Evolutionary conservation across 805 yeast species (phyloP).

Genomic region (Maudiozyma bulderi): DNA sequence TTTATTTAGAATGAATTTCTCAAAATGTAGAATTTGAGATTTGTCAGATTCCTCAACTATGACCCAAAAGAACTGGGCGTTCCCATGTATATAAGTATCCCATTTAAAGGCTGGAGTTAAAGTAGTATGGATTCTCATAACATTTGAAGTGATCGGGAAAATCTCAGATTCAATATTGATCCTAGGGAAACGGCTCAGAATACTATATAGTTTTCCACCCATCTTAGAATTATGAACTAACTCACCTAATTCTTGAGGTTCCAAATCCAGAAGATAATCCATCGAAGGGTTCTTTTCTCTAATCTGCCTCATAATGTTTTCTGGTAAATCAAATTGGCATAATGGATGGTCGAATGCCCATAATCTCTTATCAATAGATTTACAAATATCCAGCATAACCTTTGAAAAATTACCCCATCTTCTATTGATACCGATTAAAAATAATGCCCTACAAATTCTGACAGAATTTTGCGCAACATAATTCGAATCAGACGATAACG

Average conservation of each 20-base stretch:
- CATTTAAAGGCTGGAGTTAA: conserved; percentile 74
- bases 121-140: conserved; percentile 66
- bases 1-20: conserved; percentile 61
- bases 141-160: conserved; percentile 79
- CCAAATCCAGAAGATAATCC: conserved; percentile 65
- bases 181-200: conserved; percentile 66
- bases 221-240: conserved; percentile 71
- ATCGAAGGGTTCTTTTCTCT: conserved; percentile 58
- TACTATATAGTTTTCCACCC: conserved; percentile 53
- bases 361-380: conserved; percentile 69
- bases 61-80: conserved; percentile 83
- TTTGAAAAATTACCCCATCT: conserved; percentile 82
- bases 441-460: conserved; percentile 85
- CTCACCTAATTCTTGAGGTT: conserved; percentile 73
- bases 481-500: conserved; percentile 75
- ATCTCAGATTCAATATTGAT: conserved; percentile 70
- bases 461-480: conserved; percentile 95
- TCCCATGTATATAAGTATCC: conserved; percentile 77
- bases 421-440: conserved; percentile 76
- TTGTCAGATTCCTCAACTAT: conserved; percentile 80
- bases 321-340: conserved; percentile 75
- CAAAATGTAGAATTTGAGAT: conserved; percentile 68
- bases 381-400: conserved; percentile 70
- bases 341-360: conserved; percentile 93
- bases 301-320: conserved; percentile 50